These are phyloP conservation scores for Ceratocystis huliohia DNA, from an alignment of 2,329 filamentous ascomycete genomes.

Conservation along the genomic window DNA sequence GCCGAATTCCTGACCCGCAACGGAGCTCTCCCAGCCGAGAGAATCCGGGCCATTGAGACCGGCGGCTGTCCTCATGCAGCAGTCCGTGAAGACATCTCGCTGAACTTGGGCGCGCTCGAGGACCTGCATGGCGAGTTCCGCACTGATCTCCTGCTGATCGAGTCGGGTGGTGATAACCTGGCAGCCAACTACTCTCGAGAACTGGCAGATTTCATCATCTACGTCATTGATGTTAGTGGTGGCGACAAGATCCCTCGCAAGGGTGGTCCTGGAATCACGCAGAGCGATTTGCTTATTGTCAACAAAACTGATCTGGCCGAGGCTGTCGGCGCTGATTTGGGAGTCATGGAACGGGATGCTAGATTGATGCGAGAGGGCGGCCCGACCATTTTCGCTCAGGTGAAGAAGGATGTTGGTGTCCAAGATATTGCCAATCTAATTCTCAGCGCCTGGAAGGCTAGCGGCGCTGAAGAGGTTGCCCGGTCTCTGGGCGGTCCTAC, in stretches of 20 bases:
- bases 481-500: slow-evolving; percentile 44
- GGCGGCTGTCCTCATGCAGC: slow-evolving; percentile 95
- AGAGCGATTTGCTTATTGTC: slow-evolving; percentile 83
- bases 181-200: slow-evolving; percentile 94
- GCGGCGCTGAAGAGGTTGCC: slow-evolving; percentile 57
- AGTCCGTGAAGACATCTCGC: slow-evolving; percentile 89
- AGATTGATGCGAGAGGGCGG: slow-evolving; percentile 91
- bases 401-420: slow-evolving; percentile 82
- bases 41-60: slow-evolving; percentile 93
- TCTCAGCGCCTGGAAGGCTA: slow-evolving; percentile 81
- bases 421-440: slow-evolving; percentile 81
- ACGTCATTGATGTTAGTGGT: slow-evolving; percentile 93
- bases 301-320: slow-evolving; percentile 96
- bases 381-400: slow-evolving; percentile 88
- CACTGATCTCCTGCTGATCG: slow-evolving; percentile 79
- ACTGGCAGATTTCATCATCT: slow-evolving; percentile 93
- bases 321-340: slow-evolving; percentile 77
- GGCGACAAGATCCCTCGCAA: slow-evolving; percentile 96
- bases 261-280: slow-evolving; percentile 91
- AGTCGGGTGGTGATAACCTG: slow-evolving; percentile 90
- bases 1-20: slow-evolving; percentile 90
- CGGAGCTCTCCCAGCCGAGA: slow-evolving; percentile 64
- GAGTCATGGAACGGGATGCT: slow-evolving; percentile 89
- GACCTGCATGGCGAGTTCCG: slow-evolving; percentile 70
- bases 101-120: slow-evolving; percentile 85